Base-by-base conservation (phyloP, 768 basidiomycete genomes). In the Termitomyces sp. region DNA sequence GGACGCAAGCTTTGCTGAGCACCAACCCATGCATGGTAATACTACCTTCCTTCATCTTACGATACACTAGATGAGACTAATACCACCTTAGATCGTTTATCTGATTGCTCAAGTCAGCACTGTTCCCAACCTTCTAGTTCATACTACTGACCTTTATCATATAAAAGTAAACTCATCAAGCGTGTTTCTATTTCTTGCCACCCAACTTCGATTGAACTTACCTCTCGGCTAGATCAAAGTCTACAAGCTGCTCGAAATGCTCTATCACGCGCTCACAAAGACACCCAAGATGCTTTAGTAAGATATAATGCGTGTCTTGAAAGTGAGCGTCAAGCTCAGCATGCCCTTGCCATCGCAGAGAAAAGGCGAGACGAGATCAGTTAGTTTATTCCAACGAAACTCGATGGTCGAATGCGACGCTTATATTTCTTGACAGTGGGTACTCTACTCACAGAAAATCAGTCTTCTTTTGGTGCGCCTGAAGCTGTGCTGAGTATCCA, bases 261-360 rank as follows among this genome's bases (percentile, higher is more conserved):
- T 5, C 76, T 89, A n/a, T 67, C 80, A 48, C 81, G 87, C 48
- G 86, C 87, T 25, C 87, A 87, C 68, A 84, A 86, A 67, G 87
- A 89, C 54, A 86, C 87, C 0, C 86, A 89, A 66, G 88, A 89
- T 47, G 82, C 87, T 3, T 88, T 89, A 67, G 78, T 85, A 69
- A 76, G 83, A 55, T 91, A 91, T 67, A 89, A 84, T 11, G 79
- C 83, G 11, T 88, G 85, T 72, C 76, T 90, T 17, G 88, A 91
- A 67, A 74, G 83, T 11, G 89, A 91, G 68, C 77, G 79, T 47
- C 85, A 86, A 70, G 88, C 88, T 52, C 79, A 85, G 66, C 83
- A 84, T 65, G 84, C 86, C 61, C 85, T 90, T 11, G 71, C 71
- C 6, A 75, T 83, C 59, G 86, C 86, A 57, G 89, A 90, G 67